Percentiles rank a stretch among this genome's conserved stretches.
Conservation (phyloP, 202 grass and related monocot genomes). For the Zoysia matrella region DNA sequence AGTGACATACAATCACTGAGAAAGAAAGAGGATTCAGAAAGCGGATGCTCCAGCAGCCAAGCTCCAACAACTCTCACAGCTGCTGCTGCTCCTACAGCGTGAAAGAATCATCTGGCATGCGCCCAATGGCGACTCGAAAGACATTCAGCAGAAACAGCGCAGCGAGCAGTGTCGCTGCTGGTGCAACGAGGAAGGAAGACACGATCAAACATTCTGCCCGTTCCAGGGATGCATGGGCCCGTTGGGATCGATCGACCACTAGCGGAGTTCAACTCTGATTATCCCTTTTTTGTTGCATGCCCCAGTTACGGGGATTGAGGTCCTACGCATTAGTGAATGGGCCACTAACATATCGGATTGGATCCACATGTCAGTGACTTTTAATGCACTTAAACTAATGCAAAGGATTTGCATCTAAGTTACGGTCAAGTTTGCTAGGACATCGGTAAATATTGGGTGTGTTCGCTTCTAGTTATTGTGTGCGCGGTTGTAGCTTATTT, state of each 20-base stretch:
- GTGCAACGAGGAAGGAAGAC: not conserved
- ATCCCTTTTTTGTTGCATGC: conserved; percentile 5
- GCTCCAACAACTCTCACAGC: not conserved
- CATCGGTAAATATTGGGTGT: too few species aligned
- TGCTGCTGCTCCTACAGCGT: not conserved
- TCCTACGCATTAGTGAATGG: too few species aligned
- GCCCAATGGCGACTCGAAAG: not conserved
- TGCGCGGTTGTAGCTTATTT: too few species aligned
- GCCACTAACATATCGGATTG: too few species aligned
- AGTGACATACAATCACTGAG: not conserved
- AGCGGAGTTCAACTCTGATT: conserved; percentile 31
- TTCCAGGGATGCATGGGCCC: conserved; percentile 31
- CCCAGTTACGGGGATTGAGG: too few species aligned
- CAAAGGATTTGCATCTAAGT: too few species aligned
- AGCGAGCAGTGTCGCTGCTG: conserved; percentile 1
- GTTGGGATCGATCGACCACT: not conserved
- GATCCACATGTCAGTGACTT: too few species aligned
- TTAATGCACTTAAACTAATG: too few species aligned
- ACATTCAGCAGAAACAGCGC: not conserved
- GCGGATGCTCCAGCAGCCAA: conserved; percentile 33
- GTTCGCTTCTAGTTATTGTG: too few species aligned
- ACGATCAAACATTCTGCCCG: conserved; percentile 41
- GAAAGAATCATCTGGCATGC: conserved; percentile 13
- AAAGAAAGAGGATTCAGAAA: conserved; percentile 32
- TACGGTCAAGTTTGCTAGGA: too few species aligned